Percentiles rank a stretch among this genome's conserved stretches.
These are phyloP conservation scores for Tuctoria greenei DNA, from an alignment of 176 grass and related monocot genomes.

Conservation along the genomic window DNA sequence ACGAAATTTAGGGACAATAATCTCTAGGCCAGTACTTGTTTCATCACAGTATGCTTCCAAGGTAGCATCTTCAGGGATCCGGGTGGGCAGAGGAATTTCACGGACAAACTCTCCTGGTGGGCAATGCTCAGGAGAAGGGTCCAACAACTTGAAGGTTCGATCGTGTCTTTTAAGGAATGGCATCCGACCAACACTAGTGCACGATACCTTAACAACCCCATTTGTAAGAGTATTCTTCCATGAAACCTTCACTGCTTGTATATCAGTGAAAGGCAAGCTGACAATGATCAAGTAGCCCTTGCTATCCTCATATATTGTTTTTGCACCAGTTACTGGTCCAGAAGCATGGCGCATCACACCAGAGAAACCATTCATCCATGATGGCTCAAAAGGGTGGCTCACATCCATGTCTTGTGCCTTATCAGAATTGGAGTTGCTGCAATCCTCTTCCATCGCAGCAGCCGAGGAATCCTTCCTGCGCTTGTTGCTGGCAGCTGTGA, in stretches of 20 bases:
- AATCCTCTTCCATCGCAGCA: conserved; percentile 72
- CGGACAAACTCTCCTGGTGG: conserved; percentile 89
- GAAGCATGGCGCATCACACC: conserved; percentile 84
- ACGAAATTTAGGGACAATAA: conserved; percentile 78
- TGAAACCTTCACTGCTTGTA: conserved; percentile 85
- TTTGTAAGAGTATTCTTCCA: conserved; percentile 86
- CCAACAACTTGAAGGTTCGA: conserved; percentile 75
- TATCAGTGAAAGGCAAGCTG: conserved; percentile 81
- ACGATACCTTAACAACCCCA: conserved; percentile 83
- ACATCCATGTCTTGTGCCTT: conserved; percentile 57
- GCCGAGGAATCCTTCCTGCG: conserved; percentile 70
- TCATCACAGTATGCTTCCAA: conserved; percentile 85
- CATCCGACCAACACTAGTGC: conserved; percentile 59
- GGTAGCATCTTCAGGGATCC: conserved; percentile 89
- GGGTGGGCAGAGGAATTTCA: conserved; percentile 72
- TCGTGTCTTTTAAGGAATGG: conserved; percentile 80
- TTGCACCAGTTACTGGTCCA: conserved; percentile 83
- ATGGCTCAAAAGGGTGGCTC: conserved; percentile 50
- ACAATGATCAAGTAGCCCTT: conserved; percentile 91
- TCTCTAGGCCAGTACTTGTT: conserved; percentile 77
- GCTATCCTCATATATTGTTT: conserved; percentile 89
- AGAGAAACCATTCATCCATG: conserved; percentile 77
- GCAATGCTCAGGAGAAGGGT: conserved; percentile 87
- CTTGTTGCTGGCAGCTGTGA: conserved; percentile 53
- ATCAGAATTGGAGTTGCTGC: conserved; percentile 71